Percentiles rank a stretch among this genome's conserved stretches.
Conservation (phyloP, 805 yeast species). For the Cyberlindnera mycetangii region DNA sequence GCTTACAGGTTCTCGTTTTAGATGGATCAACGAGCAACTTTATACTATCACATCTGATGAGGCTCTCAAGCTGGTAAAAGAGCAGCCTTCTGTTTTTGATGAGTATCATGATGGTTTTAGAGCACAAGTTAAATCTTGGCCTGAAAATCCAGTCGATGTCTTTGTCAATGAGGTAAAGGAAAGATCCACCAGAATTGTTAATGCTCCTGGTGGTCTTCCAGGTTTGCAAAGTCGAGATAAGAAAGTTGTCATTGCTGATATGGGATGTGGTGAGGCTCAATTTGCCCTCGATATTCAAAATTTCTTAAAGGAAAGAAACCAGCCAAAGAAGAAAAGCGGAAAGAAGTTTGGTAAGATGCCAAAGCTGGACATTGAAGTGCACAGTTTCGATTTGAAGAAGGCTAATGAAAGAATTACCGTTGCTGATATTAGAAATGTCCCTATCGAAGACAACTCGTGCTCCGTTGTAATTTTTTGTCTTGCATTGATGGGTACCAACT, state of each 20-base stretch:
- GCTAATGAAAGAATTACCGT: slow-evolving; percentile 90
- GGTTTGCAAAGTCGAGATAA: slow-evolving; percentile 46
- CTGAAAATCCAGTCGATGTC: slow-evolving; percentile 95
- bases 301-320: slow-evolving; percentile 38
- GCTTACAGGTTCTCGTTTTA: slow-evolving; percentile 88
- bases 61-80: slow-evolving; percentile 68
- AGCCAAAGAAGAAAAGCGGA: slow-evolving; percentile 33
- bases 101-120: slow-evolving; percentile 96
- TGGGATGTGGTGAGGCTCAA: slow-evolving; percentile 99
- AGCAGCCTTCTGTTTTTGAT: slow-evolving; percentile 85
- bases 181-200: slow-evolving; percentile 63
- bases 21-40: slow-evolving; percentile 98
- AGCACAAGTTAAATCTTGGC: slow-evolving; percentile 96
- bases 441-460: slow-evolving; percentile 74
- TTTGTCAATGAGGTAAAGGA: slow-evolving; percentile 69
- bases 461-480: slow-evolving; percentile 90
- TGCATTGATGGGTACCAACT: slow-evolving; percentile 96
- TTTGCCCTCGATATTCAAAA: slow-evolving; percentile 64
- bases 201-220: slow-evolving; percentile 96
- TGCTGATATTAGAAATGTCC: slow-evolving; percentile 93
- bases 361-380: slow-evolving; percentile 58
- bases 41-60: slow-evolving; percentile 79
- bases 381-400: slow-evolving; percentile 87
- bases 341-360: slow-evolving; percentile 23
- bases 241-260: slow-evolving; percentile 84